Evolutionary conservation across 225 moss, liverwort and hornwort genomes (phyloP).

Genomic region (Climacium dendroides): DNA sequence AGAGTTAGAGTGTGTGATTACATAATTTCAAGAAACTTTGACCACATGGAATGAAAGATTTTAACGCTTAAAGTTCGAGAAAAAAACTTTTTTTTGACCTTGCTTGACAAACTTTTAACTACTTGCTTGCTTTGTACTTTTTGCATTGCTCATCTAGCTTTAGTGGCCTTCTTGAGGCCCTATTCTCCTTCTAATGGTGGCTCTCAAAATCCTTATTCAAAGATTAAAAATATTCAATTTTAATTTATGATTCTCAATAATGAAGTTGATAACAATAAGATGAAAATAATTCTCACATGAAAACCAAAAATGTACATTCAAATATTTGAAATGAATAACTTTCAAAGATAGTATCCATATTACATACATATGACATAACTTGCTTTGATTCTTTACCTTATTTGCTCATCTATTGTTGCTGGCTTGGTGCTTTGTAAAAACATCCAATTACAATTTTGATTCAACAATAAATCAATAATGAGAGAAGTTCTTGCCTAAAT

Average conservation of each 20-base stretch:
- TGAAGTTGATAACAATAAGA: too few relatives aligned
- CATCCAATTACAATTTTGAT: background rate
- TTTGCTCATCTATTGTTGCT: background rate
- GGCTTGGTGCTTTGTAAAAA: background rate
- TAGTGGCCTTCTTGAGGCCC: rapidly evolving
- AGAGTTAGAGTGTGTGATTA: background rate
- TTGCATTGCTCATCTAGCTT: rapidly evolving
- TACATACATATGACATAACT: too few relatives aligned
- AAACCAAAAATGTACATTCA: background rate
- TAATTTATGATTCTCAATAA: background rate
- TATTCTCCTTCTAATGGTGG: too few relatives aligned
- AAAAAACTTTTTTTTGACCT: rapidly evolving
- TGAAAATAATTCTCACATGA: background rate
- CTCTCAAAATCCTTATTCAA: background rate
- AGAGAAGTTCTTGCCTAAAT: background rate
- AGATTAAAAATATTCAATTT: background rate
- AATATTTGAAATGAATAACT: background rate
- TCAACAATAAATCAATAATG: background rate
- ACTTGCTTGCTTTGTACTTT: background rate
- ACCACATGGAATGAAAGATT: rapidly evolving
- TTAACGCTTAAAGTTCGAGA: too few relatives aligned
- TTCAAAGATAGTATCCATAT: background rate
- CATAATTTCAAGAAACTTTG: background rate
- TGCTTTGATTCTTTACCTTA: background rate
- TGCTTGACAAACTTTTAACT: rapidly evolving